These are phyloP conservation scores for Mariannaea elegans DNA, from an alignment of 2,329 filamentous ascomycete species.

Conservation along the genomic window DNA sequence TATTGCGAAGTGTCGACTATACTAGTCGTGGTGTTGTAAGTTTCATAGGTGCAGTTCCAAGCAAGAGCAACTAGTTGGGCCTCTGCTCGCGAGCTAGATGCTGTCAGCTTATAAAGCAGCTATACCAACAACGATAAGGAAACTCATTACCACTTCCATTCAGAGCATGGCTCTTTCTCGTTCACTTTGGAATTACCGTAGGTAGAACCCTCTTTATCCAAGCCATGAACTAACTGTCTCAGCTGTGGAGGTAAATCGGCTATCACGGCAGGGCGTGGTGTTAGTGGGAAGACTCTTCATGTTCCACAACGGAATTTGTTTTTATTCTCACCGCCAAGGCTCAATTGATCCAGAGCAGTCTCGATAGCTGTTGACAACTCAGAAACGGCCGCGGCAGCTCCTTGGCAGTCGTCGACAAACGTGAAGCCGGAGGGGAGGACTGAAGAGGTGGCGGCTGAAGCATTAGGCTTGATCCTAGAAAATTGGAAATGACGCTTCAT, in stretches of 20 bases:
- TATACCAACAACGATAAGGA: not conserved
- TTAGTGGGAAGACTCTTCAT: not conserved
- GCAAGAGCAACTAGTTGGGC: constrained; percentile 30
- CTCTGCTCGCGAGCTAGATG: constrained; percentile 19
- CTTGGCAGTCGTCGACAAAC: constrained; percentile 17
- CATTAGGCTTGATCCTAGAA: constrained; percentile 5
- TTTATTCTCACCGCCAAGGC: constrained; percentile 5
- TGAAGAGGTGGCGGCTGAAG: not conserved
- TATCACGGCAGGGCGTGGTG: not conserved
- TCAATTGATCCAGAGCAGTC: constrained; percentile 10
- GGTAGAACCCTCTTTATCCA: constrained; percentile 34
- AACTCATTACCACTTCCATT: constrained; percentile 30
- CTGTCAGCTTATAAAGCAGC: not conserved
- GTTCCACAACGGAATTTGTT: not conserved
- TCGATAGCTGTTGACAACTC: constrained; percentile 12
- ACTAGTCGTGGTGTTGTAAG: constrained; percentile 20
- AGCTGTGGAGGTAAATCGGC: constrained; percentile 25
- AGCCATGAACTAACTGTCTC: constrained; percentile 25
- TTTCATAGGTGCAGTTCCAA: constrained; percentile 30
- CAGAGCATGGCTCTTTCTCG: constrained; percentile 10
- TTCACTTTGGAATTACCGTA: constrained; percentile 32
- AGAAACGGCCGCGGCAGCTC: constrained; percentile 2
- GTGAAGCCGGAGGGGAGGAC: constrained; percentile 12
- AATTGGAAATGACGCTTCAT: constrained; percentile 18
- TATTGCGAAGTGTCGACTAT: constrained; percentile 22